phyloP scores from a whole-genome alignment of 495 filamentous ascomycete species.

The Amniculicola lignicola region DNA sequence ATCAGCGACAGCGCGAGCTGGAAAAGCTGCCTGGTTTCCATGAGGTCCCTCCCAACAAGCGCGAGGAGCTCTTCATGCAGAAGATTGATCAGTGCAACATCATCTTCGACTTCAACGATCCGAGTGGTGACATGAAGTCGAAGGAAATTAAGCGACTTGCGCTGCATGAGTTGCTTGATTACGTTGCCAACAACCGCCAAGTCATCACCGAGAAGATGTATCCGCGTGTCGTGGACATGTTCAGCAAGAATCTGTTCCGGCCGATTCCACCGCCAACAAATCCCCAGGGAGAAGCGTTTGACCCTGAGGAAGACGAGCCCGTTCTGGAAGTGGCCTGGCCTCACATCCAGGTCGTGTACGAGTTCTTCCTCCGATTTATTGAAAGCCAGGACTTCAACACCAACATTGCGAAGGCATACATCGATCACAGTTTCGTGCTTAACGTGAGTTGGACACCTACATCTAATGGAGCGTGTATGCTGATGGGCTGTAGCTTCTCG shows the following conservation, averaged over 20 bases:
- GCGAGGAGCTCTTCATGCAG: slow-evolving; percentile 98
- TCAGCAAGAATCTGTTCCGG: slow-evolving; percentile 95
- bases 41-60: slow-evolving; percentile 89
- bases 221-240: slow-evolving; percentile 97
- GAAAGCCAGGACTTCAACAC: slow-evolving; percentile 99
- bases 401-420: slow-evolving; percentile 98
- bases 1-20: slow-evolving; percentile 82
- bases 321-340: slow-evolving; percentile 99
- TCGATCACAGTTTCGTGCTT: slow-evolving; percentile 95
- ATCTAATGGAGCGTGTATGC: neutral
- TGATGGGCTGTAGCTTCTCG: slow-evolving; percentile 63
- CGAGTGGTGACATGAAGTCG: slow-evolving; percentile 98
- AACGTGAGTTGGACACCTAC: slow-evolving; percentile 53
- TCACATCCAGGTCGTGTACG: slow-evolving; percentile 98
- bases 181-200: slow-evolving; percentile 96
- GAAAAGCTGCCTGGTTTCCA: slow-evolving; percentile 99
- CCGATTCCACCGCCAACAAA: slow-evolving; percentile 96
- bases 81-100: slow-evolving; percentile 99
- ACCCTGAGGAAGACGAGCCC: slow-evolving; percentile 97
- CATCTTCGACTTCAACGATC: slow-evolving; percentile 99
- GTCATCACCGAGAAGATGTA: slow-evolving; percentile 99
- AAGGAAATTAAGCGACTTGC: slow-evolving; percentile 99
- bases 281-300: slow-evolving; percentile 96
- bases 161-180: slow-evolving; percentile 93
- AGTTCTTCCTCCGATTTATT: slow-evolving; percentile 98